Base-by-base conservation (phyloP, 768 basidiomycete genomes). In the Suillus cothurnatus region DNA sequence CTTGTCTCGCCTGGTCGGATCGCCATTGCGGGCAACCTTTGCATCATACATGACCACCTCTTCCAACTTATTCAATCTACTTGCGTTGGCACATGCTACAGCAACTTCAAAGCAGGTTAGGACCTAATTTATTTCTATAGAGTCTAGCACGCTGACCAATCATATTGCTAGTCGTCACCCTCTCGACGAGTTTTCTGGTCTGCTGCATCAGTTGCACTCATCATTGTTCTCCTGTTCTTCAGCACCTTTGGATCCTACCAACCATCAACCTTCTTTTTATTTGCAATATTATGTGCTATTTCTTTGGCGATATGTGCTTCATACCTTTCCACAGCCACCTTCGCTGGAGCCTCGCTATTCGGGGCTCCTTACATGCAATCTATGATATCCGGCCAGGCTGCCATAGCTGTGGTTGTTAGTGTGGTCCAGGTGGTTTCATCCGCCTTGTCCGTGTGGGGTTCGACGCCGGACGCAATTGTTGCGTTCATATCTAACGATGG, bases 381-480 rank as follows among this genome's bases (percentile, higher is more conserved):
- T 32, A 80, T 92, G 73, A 85, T 95, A 82, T 87, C 93, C 2
- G 94, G 93, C 8, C 93, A 95, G 76, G 94, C 91, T 2, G 92
- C 91, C 0, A 86, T 95, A 2, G 95, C 89, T 0, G 92, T 96
- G 14, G 88, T 86, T 2, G 88, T 95, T 67, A 93, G 93, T 62
- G 79, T 81, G 1, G 88, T 94, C 0, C 93, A 95, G 71, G 83
- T 94, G 12, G 65, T 87, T 47, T 88, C 91, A 65, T 83, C 89
- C 14, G 74, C 81, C 0, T 78, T 84, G 1, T 89, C 89, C 14
- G 78, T 91, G 15, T 81, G 80, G 80, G 79, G 80, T 15, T 77
- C 78, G 45, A 71, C 85, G 64, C 71, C 66, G 67, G 61, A 73
- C 62, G 68, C 72, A 3, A 61, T 61, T 50, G 53, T 69, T 8